These are phyloP conservation scores for Mycena belliarum DNA, from an alignment of 768 basidiomycete genomes.

Conservation along the genomic window DNA sequence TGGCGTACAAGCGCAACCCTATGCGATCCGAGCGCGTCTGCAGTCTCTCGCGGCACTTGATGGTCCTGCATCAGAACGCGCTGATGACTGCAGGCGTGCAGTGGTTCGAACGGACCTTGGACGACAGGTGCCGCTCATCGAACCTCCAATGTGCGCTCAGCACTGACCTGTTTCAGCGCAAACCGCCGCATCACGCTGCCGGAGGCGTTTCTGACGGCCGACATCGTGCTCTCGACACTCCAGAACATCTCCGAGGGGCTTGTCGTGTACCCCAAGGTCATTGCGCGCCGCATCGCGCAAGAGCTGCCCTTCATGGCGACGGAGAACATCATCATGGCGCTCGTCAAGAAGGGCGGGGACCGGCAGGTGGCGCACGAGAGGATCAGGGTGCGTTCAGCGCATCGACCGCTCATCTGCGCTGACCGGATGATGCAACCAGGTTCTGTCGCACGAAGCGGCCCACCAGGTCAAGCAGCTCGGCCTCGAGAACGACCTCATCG, in stretches of 20 bases:
- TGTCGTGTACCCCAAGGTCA: slow-evolving; percentile 99
- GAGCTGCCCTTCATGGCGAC: slow-evolving; percentile 99
- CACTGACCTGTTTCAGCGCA: slow-evolving; percentile 56
- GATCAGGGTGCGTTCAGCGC: slow-evolving; percentile 76
- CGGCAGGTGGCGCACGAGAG: slow-evolving; percentile 97
- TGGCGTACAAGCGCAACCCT: slow-evolving; percentile 99
- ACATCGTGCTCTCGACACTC: slow-evolving; percentile 92
- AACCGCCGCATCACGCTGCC: slow-evolving; percentile 96
- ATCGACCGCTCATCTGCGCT: too few relatives aligned
- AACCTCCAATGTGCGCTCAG: neutral
- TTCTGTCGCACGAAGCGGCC: slow-evolving; percentile 92
- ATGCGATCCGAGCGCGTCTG: slow-evolving; percentile 99
- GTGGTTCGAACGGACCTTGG: slow-evolving; percentile 98
- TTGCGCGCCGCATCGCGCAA: slow-evolving; percentile 86
- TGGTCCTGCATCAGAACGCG: slow-evolving; percentile 95
- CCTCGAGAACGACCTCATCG: slow-evolving; percentile 93
- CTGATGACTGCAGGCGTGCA: slow-evolving; percentile 94
- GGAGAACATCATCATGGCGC: slow-evolving; percentile 99
- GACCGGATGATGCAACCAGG: slow-evolving; percentile 40
- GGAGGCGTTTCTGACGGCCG: slow-evolving; percentile 95
- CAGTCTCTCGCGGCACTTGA: slow-evolving; percentile 92
- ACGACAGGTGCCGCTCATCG: slow-evolving; percentile 71
- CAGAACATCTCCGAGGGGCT: slow-evolving; percentile 97
- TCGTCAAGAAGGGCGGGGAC: slow-evolving; percentile 93
- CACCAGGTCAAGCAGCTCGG: slow-evolving; percentile 94